phyloP scores from a whole-genome alignment of 2,329 filamentous ascomycete genomes.

The Teratosphaeria viscida region DNA sequence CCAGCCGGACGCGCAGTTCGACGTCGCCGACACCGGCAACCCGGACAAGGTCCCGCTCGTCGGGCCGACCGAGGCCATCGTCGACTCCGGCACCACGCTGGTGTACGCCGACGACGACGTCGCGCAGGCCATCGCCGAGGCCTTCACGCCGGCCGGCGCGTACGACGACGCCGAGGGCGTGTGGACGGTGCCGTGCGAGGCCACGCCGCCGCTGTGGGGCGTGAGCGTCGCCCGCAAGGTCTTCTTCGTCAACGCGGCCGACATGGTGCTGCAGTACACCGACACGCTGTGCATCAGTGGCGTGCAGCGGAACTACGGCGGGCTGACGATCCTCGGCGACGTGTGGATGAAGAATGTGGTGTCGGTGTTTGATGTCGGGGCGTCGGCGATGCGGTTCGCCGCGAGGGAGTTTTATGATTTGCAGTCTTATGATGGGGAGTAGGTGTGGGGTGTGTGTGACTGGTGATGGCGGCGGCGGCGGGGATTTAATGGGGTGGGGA shows the following conservation, averaged over 20 bases:
- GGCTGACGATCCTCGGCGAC: slow-evolving; percentile 35
- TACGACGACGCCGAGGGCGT: slow-evolving; percentile 20
- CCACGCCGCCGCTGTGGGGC: slow-evolving; percentile 31
- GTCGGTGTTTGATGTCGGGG: slow-evolving; percentile 41
- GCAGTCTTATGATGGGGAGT: background rate
- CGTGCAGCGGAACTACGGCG: slow-evolving; percentile 22
- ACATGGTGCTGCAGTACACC: slow-evolving; percentile 18
- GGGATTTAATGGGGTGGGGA: too few species aligned
- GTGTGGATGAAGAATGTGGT: slow-evolving; percentile 42
- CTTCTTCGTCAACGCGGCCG: slow-evolving; percentile 21
- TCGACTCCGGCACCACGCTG: slow-evolving; percentile 36
- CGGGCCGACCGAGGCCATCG: slow-evolving; percentile 30
- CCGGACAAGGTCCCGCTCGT: slow-evolving; percentile 9
- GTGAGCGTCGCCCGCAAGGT: slow-evolving; percentile 30
- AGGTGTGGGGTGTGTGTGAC: background rate
- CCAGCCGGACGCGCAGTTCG: slow-evolving; percentile 14
- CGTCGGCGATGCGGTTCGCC: slow-evolving; percentile 38
- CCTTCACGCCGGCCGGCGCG: slow-evolving; percentile 33
- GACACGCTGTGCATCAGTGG: slow-evolving; percentile 23
- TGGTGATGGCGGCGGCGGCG: too few species aligned
- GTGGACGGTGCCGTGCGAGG: slow-evolving; percentile 34
- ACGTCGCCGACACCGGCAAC: slow-evolving; percentile 12
- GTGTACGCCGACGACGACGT: slow-evolving; percentile 32
- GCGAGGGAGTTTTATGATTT: slow-evolving; percentile 20
- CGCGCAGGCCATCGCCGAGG: slow-evolving; percentile 28